Evolutionary conservation across 1,139 yeast species (phyloP), one percentile per base, ranked within the genome.

Genomic region (Kluyveromyces marxianus): DNA sequence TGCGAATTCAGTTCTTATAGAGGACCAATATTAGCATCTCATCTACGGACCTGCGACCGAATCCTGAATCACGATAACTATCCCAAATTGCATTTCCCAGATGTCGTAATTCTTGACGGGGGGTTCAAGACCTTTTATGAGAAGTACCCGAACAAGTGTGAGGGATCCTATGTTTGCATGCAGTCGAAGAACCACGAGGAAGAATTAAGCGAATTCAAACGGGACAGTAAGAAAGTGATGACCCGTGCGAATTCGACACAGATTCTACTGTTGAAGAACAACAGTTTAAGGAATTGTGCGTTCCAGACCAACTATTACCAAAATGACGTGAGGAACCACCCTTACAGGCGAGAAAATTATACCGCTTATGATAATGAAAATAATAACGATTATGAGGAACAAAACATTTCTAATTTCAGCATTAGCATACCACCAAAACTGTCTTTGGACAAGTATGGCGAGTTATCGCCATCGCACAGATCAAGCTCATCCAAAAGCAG

Each of bases 1-100:
- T 92, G 98, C 67, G 98, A 92, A 65, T 90, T 88, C 62, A 83
- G 95, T 43, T 79, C 95, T 2, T 88, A 84, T 62, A 75, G 98
- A 49, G 96, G 97, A 7, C 98, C 98, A 3, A 72, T 85, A 43
- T 80, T 92, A 84, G 97, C 97, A 0, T 72, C 82, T 48, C 90
- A 88, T 62, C 72, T 92, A 48, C 73, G 98, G 53, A 83, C 83
- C 53, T 76, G 86, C 54, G 98, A 92, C 67, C 76, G 98, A 50
- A 76, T 75, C 41, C 57, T 79, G 44, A 89, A 90, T 62, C 75
- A 79, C 52, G 80, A 81, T 47, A 71, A 76, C 52, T 94, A 92
- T 65, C 98, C 98, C 1, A 70, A 74, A 51, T 71, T 92, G 48
- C 77, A 77, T 52, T 92, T 82, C 60, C 98, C 98, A 1, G 96